Evolutionary conservation across 495 filamentous ascomycete species (phyloP).

Genomic region (Lasiosphaeria hispida): DNA sequence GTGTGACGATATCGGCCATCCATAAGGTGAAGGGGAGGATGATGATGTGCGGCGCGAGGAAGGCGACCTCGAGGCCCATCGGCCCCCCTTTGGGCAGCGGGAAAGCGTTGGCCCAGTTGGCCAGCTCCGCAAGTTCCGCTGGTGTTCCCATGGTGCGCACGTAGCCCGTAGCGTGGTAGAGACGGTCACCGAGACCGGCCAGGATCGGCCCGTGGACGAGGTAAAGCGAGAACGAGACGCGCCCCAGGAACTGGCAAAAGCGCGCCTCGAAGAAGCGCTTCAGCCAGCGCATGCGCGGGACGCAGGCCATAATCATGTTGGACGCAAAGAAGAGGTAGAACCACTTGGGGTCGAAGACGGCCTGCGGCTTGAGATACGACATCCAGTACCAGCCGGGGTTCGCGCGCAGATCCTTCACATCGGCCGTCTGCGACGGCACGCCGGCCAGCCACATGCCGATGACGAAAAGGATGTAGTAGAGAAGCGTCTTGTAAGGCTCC

Average conservation of each 20-base stretch:
- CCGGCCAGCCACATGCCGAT: slow-evolving; percentile 45
- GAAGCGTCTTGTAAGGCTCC: slow-evolving; percentile 43
- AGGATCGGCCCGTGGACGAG: slow-evolving; percentile 64
- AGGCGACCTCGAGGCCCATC: slow-evolving; percentile 53
- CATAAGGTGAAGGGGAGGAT: slow-evolving; percentile 57
- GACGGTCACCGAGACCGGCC: slow-evolving; percentile 36
- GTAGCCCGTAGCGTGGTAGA: slow-evolving; percentile 55
- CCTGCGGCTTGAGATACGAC: slow-evolving; percentile 50
- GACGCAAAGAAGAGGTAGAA: slow-evolving; percentile 53
- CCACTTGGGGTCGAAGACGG: slow-evolving; percentile 52
- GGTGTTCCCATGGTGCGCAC: slow-evolving; percentile 11
- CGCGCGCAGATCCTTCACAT: slow-evolving; percentile 35
- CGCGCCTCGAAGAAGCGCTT: slow-evolving; percentile 56
- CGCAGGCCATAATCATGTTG: slow-evolving; percentile 51
- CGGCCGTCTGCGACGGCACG: slow-evolving; percentile 43
- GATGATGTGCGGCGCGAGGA: slow-evolving; percentile 52
- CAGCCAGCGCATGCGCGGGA: slow-evolving; percentile 41
- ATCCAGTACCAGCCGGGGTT: slow-evolving; percentile 47
- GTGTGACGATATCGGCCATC: slow-evolving; percentile 54
- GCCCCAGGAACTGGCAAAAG: slow-evolving; percentile 63
- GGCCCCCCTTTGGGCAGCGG: slow-evolving; percentile 51
- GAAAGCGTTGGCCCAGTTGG: slow-evolving; percentile 46
- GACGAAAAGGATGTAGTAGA: slow-evolving; percentile 48
- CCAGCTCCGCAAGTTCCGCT: slow-evolving; percentile 37
- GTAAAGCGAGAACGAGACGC: slow-evolving; percentile 65